phyloP scores from a whole-genome alignment of 1,139 yeast species.

The Casaregolazyma lundiana region DNA sequence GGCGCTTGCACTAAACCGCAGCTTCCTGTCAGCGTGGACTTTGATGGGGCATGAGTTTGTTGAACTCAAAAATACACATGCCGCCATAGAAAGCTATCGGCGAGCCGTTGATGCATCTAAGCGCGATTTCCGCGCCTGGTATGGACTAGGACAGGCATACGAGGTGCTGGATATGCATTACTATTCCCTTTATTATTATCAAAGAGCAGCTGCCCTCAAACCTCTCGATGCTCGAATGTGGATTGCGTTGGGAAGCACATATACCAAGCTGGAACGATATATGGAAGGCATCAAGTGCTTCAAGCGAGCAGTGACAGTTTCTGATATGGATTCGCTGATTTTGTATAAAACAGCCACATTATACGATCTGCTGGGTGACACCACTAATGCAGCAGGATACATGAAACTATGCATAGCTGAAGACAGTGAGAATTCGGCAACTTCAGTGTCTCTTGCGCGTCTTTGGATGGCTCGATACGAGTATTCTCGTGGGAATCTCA shows the following conservation, averaged over 20 bases:
- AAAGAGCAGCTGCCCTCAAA: slow-evolving; percentile 80
- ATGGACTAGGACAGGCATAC: slow-evolving; percentile 96
- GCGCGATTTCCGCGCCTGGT: slow-evolving; percentile 96
- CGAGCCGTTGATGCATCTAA: slow-evolving; percentile 87
- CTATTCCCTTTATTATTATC: slow-evolving; percentile 88
- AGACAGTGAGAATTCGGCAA: slow-evolving; percentile 50
- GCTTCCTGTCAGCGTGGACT: slow-evolving; percentile 93
- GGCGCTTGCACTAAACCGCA: slow-evolving; percentile 75
- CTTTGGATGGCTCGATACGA: slow-evolving; percentile 83
- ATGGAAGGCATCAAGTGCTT: slow-evolving; percentile 60
- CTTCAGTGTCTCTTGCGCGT: slow-evolving; percentile 78
- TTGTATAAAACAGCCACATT: slow-evolving; percentile 66
- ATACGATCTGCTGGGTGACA: slow-evolving; percentile 53
- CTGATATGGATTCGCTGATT: slow-evolving; percentile 49
- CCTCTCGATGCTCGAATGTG: slow-evolving; percentile 94
- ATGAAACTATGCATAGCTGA: slow-evolving; percentile 75
- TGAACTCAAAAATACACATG: slow-evolving; percentile 91
- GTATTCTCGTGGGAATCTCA: slow-evolving; percentile 51
- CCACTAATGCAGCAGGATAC: slow-evolving; percentile 52
- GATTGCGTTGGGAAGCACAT: slow-evolving; percentile 92
- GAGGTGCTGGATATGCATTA: slow-evolving; percentile 95
- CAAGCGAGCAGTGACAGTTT: slow-evolving; percentile 45
- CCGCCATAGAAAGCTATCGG: slow-evolving; percentile 93
- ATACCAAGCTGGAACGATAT: slow-evolving; percentile 68
- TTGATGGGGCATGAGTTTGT: slow-evolving; percentile 99